These are phyloP conservation scores for Hibiscus syriacus DNA, from an alignment of 345 rosid genomes.

Conservation along the genomic window DNA sequence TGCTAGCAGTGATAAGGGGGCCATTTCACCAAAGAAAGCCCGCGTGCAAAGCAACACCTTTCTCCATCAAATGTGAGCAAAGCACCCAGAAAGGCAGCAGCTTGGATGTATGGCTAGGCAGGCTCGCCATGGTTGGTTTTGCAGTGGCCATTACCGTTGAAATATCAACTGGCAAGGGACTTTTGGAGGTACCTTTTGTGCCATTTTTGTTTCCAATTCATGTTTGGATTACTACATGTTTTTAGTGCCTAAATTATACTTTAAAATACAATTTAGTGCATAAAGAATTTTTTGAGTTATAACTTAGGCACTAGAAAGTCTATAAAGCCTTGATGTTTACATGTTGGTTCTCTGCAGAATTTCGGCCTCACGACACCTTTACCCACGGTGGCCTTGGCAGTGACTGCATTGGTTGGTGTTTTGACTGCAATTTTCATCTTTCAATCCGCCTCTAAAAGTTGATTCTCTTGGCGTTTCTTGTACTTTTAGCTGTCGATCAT, in stretches of 20 bases:
- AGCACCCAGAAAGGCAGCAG: constrained; percentile 46
- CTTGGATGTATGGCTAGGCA: constrained; percentile 61
- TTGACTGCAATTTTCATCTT: constrained; percentile 34
- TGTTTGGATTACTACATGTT: not conserved
- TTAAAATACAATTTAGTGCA: too few relatives aligned
- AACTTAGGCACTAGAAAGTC: too few relatives aligned
- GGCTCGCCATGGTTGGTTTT: too few relatives aligned
- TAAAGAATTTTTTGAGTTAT: too few relatives aligned
- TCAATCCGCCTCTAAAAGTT: not conserved
- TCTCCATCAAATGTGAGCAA: constrained; percentile 69
- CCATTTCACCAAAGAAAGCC: constrained; percentile 22
- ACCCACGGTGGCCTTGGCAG: constrained; percentile 80
- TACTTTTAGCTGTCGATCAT: too few relatives aligned
- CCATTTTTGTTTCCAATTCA: not conserved
- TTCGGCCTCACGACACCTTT: constrained; percentile 71
- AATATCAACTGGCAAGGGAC: too few relatives aligned
- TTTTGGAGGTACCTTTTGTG: constrained; percentile 18
- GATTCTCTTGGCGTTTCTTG: not conserved
- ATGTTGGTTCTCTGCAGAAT: constrained; percentile 31
- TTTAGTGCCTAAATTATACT: too few relatives aligned
- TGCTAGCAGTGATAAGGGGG: constrained; percentile 32
- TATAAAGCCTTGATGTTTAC: too few relatives aligned
- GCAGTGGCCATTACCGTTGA: too few relatives aligned
- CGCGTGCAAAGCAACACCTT: constrained; percentile 31
- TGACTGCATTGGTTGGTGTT: constrained; percentile 71